Base-by-base conservation (phyloP, 805 yeast genomes). In the Myxozyma neglecta region DNA sequence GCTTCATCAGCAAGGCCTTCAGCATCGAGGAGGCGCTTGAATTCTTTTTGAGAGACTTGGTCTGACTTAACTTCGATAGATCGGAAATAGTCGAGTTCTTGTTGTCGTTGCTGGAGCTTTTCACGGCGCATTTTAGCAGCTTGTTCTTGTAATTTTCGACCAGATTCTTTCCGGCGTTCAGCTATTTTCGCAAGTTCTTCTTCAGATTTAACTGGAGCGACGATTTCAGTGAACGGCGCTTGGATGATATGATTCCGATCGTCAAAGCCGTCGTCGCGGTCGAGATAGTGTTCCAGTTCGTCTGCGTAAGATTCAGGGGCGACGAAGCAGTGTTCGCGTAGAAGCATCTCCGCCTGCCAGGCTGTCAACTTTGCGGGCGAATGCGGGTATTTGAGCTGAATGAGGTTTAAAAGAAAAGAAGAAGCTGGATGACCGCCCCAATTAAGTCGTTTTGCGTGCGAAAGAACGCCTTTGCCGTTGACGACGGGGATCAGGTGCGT, bases 351-450 rank as follows among this genome's bases (percentile, higher is more conserved):
- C 11, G 87, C 81, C 70, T 93, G 96, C 59, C 79, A 77, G 11
- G 77, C 75, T 7, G 85, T 79, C 57, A 93, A 76, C 66, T 85
- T 87, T 1, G 89, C 76, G 5, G 99, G 98, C 73, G 92, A 94
- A 68, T 85, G 87, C 0, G 99, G 98, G 74, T 94, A 94, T 73
- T 94, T 94, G 70, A 94, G 78, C 1, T 85, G 80, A 53, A 94
- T 75, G 40, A 87, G 80, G 67, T 79, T 81, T 60, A 80, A 81
- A 71, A 94, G 72, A 68, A 81, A 92, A 44, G 81, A 83, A 36
- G 81, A 83, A 0, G 92, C 81, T 48, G 83, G 88, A 64, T 83
- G 83, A 10, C 97, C 98, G 63, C 98, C 98, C 90, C 94, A 90
- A 71, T 90, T 90, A 43, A 94, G 83, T 8, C 98, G 79, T 70